Evolutionary conservation across 306 rosid species (phyloP).

Genomic region (Quercus bicolor): DNA sequence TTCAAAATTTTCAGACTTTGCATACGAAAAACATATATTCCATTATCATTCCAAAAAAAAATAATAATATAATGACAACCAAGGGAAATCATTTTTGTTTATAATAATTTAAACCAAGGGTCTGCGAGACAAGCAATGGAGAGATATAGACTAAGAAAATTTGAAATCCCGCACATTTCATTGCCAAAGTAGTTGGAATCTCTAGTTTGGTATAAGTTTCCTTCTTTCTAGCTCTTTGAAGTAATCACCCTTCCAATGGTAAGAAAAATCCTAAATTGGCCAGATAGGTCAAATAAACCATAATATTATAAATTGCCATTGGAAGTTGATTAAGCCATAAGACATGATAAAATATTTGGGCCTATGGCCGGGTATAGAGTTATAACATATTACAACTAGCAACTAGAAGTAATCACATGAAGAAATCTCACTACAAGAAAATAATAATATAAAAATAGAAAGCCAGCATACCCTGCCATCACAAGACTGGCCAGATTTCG

Average conservation of each 20-base stretch:
- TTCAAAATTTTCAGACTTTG: no score
- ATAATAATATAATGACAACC: neutral
- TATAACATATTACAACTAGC: neutral
- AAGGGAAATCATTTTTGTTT: neutral
- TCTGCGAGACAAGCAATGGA: neutral
- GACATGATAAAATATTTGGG: neutral
- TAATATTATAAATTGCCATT: neutral
- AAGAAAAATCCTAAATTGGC: neutral
- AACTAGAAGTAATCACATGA: neutral
- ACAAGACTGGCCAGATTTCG: no score
- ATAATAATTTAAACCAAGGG: neutral
- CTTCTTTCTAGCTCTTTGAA: neutral
- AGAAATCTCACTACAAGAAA: conserved; percentile 3
- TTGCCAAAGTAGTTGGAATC: neutral
- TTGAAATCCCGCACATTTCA: neutral
- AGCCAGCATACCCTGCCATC: no score
- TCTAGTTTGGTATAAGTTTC: neutral
- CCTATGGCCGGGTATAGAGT: neutral
- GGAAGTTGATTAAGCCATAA: neutral
- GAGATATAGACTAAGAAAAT: neutral
- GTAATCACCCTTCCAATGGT: neutral
- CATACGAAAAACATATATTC: no score
- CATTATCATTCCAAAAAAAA: no score
- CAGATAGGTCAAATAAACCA: neutral
- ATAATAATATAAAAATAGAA: neutral